Evolutionary conservation across 2,329 filamentous ascomycete genomes (phyloP), one percentile per base, ranked within the genome.

Genomic region (Claviceps citrina): DNA sequence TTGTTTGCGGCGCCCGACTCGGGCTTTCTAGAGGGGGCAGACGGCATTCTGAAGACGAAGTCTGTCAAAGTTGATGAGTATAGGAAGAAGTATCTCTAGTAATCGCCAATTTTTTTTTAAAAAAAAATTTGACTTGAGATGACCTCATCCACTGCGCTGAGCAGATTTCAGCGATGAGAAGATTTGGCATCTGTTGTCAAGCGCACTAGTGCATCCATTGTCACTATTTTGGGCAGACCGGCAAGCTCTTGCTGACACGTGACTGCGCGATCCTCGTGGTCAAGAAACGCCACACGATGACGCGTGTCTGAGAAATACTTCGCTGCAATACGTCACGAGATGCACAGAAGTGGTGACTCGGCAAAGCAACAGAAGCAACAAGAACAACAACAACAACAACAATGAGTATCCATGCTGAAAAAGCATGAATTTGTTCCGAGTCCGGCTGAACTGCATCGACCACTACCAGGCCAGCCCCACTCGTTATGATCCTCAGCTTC

Each of bases 371-470:
- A n/a, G n/a, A n/a, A 22, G 24, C 20, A 30, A 39, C 18, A 5
- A 20, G n/a, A 28, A 22, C 18, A 31, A n/a, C 3, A 39, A 22
- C 12, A 5, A 19, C 12, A 22, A 20, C 5, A 12, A 5, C 19
- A 12, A 20, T 20, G 16, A 15, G 46, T 39, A n/a, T 18, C 16
- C 32, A 13, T 35, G 28, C 39, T 33, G 39, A 39, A 41, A 45
- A 46, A 57, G 46, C 26, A 63, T 62, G 59, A 80, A 85, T 53
- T 68, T 74, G 50, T 96, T 98, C 64, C 81, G 84, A 51, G 78
- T 98, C 56, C 82, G 87, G 51, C 68, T 98, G 55, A 95, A 98
- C 59, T 94, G 85, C 65, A 80, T 98, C 64, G 91, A 98, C 62
- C 80, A 91, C 59, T 98, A 96, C 59, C 86, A 94, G 63, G 75